Conservation (phyloP, 352 stramenopile genomes). For the Globisporangium abappressorium region DNA sequence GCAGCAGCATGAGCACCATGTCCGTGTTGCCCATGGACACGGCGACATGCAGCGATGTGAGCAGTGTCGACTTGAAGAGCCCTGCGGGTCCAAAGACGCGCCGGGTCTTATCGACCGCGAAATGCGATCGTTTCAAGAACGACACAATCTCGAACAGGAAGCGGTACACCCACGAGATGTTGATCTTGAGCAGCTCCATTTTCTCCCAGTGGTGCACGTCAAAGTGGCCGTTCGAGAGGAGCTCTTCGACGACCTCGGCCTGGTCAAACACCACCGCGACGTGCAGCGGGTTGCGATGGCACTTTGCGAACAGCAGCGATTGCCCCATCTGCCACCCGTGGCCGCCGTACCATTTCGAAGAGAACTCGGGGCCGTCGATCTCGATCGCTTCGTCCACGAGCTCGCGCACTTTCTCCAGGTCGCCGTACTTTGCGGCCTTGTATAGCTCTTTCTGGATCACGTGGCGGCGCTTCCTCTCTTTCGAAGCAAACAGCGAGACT, state of each 20-base stretch:
- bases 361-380: constrained; percentile 61
- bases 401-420: constrained; percentile 46
- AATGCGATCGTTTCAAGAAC: constrained; percentile 48
- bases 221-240: constrained; percentile 58
- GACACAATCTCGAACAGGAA: constrained; percentile 62
- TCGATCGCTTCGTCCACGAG: constrained; percentile 47
- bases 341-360: constrained; percentile 57
- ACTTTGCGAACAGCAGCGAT: constrained; percentile 34
- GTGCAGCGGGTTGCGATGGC: constrained; percentile 72
- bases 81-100: constrained; percentile 63
- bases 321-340: constrained; percentile 21
- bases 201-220: constrained; percentile 74
- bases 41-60: constrained; percentile 72
- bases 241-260: constrained; percentile 53
- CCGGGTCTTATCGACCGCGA: constrained; percentile 29
- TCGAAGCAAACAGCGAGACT: constrained; percentile 40
- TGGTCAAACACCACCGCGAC: constrained; percentile 74
- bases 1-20: constrained; percentile 61
- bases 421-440: constrained; percentile 55
- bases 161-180: constrained; percentile 64
- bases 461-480: constrained; percentile 33
- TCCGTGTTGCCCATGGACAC: constrained; percentile 67
- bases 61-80: constrained; percentile 52
- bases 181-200: constrained; percentile 67
- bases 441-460: constrained; percentile 59